Percentiles rank a stretch among this genome's conserved stretches.
phyloP scores from a whole-genome alignment of 1,139 yeast genomes.

The Yamadazyma spencermartinsiae region DNA sequence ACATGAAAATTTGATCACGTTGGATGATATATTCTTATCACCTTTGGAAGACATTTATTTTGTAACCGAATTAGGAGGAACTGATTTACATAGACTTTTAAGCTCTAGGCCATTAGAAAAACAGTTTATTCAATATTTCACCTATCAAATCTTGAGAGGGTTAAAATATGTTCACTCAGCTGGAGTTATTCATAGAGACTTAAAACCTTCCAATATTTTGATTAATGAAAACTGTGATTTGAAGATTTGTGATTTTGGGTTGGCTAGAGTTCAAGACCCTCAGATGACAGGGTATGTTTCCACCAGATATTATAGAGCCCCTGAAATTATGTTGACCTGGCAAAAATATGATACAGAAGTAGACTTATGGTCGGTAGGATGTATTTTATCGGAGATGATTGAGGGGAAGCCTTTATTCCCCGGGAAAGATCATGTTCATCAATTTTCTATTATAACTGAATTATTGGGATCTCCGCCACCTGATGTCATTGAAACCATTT shows the following conservation, averaged over 20 bases:
- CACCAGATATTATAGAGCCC: constrained; percentile 96
- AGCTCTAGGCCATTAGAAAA: constrained; percentile 93
- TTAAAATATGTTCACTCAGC: constrained; percentile 95
- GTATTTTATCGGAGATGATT: constrained; percentile 97
- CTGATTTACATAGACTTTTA: constrained; percentile 87
- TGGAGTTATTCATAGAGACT: constrained; percentile 93
- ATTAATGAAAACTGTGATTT: constrained; percentile 95
- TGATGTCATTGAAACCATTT: constrained; percentile 93
- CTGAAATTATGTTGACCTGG: constrained; percentile 99
- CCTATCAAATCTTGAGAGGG: constrained; percentile 92
- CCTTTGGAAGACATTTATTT: constrained; percentile 96
- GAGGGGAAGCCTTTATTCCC: constrained; percentile 99
- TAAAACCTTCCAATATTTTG: constrained; percentile 89
- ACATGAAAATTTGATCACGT: constrained; percentile 90
- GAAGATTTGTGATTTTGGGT: constrained; percentile 95
- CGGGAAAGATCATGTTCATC: constrained; percentile 98
- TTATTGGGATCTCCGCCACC: constrained; percentile 94
- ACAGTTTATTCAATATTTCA: constrained; percentile 93
- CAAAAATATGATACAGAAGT: constrained; percentile 98
- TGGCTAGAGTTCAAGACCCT: constrained; percentile 96
- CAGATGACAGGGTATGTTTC: constrained; percentile 99
- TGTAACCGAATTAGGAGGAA: constrained; percentile 95
- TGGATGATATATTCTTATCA: constrained; percentile 91
- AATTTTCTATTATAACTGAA: constrained; percentile 94
- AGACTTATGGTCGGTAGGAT: constrained; percentile 99